Evolutionary conservation across 2,329 filamentous ascomycete species (phyloP), one percentile per base, ranked within the genome.

Genomic region (Trichophyton rubrum): DNA sequence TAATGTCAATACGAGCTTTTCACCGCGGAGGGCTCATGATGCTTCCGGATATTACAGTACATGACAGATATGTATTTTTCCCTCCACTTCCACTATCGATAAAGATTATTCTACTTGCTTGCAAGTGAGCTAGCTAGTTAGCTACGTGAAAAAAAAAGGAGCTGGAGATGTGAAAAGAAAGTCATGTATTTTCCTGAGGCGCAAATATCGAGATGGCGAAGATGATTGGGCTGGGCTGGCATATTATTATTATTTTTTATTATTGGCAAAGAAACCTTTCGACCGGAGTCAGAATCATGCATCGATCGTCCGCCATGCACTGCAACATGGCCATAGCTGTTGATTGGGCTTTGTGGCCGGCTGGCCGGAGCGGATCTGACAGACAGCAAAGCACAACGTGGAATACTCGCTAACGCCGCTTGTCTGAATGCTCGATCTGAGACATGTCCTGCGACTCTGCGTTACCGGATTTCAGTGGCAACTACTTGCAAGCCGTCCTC

Each of bases 401-500:
- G 27, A 27, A 35, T 15, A 13, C 27, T 55, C 27, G 33, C 51
- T 30, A 55, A 38, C 33, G 51, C 51, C 24, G 51, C 27, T 17
- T 35, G 27, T 55, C 20, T 20, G 20, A 33, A 30, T 17, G 51
- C 33, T 55, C 51, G 51, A 55, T 38, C 51, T 38, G 51, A 55
- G 51, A 55, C 51, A 55, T 35, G n/a, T n/a, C 27, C 51, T 35
- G 27, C 51, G 51, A 55, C 51, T 27, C 27, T 55, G 51, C 51
- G 51, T 55, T 55, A 55, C 27, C 27, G 27, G 51, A 33, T 55
- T 15, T 27, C 38, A 38, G 33, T 38, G 33, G 33, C 33, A 38
- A 38, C 33, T 3, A 38, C 33, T 3, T 27, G 27, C 51, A 55
- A 55, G 45, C 13, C 8, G 22, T 22, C 45, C 13, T 51, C 3